Conservation (phyloP, 2,329 filamentous ascomycete species). For the Dichotomopilus funicola region DNA sequence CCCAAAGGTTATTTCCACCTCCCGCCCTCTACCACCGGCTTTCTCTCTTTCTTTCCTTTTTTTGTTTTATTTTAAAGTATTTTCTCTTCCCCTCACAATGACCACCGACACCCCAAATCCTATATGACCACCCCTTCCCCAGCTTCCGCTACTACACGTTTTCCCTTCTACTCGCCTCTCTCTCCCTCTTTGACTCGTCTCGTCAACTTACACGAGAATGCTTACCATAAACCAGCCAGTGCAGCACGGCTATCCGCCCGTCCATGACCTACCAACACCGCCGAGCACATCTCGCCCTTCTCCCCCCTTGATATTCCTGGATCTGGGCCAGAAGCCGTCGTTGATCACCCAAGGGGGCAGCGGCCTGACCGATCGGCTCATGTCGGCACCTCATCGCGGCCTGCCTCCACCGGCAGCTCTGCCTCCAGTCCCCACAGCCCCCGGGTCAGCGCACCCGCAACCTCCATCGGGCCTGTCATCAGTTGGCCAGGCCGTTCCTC, state of each 20-base stretch:
- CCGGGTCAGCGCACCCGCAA: conserved; percentile 27
- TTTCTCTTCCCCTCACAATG: not conserved
- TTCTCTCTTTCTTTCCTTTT: conserved; percentile 10
- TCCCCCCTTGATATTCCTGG: conserved; percentile 46
- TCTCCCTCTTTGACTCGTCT: conserved; percentile 5
- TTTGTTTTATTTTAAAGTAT: not conserved
- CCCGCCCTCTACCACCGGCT: conserved; percentile 8
- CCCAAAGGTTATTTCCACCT: conserved; percentile 33
- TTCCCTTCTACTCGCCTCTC: conserved; percentile 3
- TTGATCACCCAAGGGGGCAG: conserved; percentile 37
- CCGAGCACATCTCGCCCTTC: conserved; percentile 49
- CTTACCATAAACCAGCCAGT: conserved; percentile 56
- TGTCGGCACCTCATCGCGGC: conserved; percentile 64
- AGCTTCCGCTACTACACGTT: not conserved
- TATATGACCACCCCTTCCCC: not conserved
- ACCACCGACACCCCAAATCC: not conserved
- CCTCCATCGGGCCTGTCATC: conserved; percentile 26
- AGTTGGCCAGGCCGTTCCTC: conserved; percentile 18
- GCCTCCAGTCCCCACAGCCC: conserved; percentile 47
- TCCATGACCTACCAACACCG: conserved; percentile 57
- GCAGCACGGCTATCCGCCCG: conserved; percentile 52
- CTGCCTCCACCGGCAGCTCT: conserved; percentile 63
- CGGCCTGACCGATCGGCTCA: conserved; percentile 47
- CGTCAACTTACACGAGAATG: conserved; percentile 41
- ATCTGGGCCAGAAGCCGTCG: conserved; percentile 37